Evolutionary conservation across 768 basidiomycete species (phyloP).

Genomic region (Kwoniella botswanensis): DNA sequence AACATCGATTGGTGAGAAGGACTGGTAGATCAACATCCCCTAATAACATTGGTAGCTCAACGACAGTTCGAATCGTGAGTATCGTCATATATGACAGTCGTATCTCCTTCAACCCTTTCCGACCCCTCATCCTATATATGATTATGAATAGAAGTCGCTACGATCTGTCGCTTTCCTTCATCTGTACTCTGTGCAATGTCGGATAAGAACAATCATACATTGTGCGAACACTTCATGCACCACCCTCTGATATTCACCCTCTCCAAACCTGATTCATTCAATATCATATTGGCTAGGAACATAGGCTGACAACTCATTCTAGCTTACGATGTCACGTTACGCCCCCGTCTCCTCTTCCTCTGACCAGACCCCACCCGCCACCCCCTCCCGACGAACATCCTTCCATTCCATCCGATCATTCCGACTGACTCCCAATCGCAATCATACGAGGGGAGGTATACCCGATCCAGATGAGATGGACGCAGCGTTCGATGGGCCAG

Average conservation of each 20-base stretch:
- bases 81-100: background rate
- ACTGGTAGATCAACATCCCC: too few relatives aligned
- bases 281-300: background rate
- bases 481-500: constrained; percentile 78
- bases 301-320: background rate
- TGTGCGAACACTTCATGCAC: constrained; percentile 54
- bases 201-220: constrained; percentile 17
- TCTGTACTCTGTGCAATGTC: background rate
- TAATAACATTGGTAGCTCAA: too few relatives aligned
- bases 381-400: constrained; percentile 37
- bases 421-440: constrained; percentile 19
- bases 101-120: background rate
- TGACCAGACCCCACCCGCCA: constrained; percentile 25
- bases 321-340: constrained; percentile 33
- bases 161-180: constrained; percentile 13
- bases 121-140: constrained; percentile 8
- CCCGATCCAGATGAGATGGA: constrained; percentile 66
- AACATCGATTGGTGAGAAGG: background rate
- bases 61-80: too few relatives aligned
- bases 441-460: constrained; percentile 12
- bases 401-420: constrained; percentile 40
- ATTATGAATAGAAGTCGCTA: constrained; percentile 52
- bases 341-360: constrained; percentile 23
- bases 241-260: constrained; percentile 40
- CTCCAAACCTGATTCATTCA: background rate